phyloP scores from a whole-genome alignment of 2,329 filamentous ascomycete genomes.

The Neurospora sp. region DNA sequence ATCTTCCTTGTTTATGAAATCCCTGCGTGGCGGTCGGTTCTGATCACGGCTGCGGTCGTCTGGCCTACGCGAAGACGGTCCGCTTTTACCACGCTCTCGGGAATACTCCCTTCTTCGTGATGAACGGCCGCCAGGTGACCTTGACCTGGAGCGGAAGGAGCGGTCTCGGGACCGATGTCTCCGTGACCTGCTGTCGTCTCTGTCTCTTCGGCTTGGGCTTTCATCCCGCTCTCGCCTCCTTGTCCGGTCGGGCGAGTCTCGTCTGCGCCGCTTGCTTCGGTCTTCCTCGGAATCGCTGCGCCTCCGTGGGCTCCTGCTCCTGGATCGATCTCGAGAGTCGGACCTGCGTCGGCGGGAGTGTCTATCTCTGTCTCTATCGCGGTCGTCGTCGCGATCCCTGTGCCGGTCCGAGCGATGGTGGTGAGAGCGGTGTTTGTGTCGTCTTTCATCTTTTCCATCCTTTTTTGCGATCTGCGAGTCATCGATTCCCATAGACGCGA shows the following conservation, averaged over 20 bases:
- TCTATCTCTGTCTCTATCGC: conserved; percentile 31
- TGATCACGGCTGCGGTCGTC: conserved; percentile 15
- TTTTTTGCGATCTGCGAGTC: conserved; percentile 31
- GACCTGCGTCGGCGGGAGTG: conserved; percentile 33
- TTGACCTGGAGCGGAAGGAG: background rate
- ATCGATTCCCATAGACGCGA: conserved; percentile 51
- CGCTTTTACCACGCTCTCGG: conserved; percentile 19
- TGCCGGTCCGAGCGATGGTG: conserved; percentile 29
- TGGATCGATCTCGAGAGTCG: conserved; percentile 32
- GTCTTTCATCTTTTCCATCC: conserved; percentile 27
- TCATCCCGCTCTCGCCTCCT: conserved; percentile 7
- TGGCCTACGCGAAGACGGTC: conserved; percentile 1
- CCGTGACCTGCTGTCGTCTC: conserved; percentile 3
- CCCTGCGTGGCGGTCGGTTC: background rate
- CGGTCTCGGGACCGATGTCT: background rate
- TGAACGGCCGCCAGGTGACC: conserved; percentile 6
- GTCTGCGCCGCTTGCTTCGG: conserved; percentile 18
- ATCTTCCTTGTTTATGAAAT: background rate
- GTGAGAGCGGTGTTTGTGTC: conserved; percentile 30
- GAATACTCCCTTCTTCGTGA: conserved; percentile 22
- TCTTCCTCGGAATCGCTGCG: conserved; percentile 19
- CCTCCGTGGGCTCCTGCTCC: conserved; percentile 31
- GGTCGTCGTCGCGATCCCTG: conserved; percentile 26
- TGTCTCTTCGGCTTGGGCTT: conserved; percentile 5
- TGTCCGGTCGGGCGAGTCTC: conserved; percentile 15